phyloP scores from a whole-genome alignment of 164 flowering plant species.

The Paratinospora sagittata region DNA sequence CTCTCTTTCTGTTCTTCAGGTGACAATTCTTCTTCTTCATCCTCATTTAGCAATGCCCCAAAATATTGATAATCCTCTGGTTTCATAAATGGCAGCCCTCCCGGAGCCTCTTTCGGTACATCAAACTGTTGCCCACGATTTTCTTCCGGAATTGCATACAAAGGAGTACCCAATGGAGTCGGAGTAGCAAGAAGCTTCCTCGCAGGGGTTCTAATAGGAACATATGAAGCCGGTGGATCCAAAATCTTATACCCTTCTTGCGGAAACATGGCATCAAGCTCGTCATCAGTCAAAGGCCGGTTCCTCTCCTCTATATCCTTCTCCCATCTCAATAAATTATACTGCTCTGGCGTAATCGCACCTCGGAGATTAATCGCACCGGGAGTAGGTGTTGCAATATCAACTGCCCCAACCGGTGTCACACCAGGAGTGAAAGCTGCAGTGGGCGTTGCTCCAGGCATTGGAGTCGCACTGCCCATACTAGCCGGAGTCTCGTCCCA shows the following conservation, averaged over 20 bases:
- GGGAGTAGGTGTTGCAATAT: constrained; percentile 89
- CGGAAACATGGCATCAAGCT: constrained; percentile 93
- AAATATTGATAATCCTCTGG: constrained; percentile 94
- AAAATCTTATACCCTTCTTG: constrained; percentile 87
- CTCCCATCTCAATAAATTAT: constrained; percentile 91
- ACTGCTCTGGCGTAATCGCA: constrained; percentile 86
- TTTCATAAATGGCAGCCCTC: constrained; percentile 91
- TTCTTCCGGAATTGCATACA: constrained; percentile 85
- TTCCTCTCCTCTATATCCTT: constrained; percentile 96
- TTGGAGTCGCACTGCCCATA: constrained; percentile 92
- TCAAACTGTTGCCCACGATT: constrained; percentile 95
- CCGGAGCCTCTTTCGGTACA: constrained; percentile 82
- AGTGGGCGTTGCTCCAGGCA: constrained; percentile 81
- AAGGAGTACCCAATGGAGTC: constrained; percentile 85
- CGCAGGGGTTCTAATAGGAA: constrained; percentile 95
- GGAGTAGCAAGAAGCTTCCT: constrained; percentile 97
- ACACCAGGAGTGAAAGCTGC: constrained; percentile 80
- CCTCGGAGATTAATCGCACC: constrained; percentile 59
- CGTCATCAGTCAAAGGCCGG: constrained; percentile 93
- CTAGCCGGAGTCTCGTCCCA: constrained; percentile 99
- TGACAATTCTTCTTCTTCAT: constrained; percentile 80
- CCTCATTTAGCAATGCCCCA: constrained; percentile 81
- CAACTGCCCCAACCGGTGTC: constrained; percentile 88
- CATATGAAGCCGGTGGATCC: constrained; percentile 91
- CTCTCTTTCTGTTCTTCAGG: constrained; percentile 97